Evolutionary conservation across 2,329 filamentous ascomycete genomes (phyloP).

Genomic region (Madurella fahalii): DNA sequence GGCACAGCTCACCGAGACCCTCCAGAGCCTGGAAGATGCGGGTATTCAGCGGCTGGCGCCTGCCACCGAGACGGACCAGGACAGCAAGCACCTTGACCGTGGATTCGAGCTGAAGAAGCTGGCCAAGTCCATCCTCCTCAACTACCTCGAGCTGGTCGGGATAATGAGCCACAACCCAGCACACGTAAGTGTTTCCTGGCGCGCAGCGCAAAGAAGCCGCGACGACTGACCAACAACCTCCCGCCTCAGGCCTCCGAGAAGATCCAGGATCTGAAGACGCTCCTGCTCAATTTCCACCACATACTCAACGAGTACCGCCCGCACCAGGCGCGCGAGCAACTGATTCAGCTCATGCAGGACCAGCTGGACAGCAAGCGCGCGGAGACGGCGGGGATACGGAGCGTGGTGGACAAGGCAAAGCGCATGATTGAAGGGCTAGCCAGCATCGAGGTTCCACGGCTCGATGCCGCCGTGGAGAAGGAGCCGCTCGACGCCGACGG

Average conservation of each 20-base stretch:
- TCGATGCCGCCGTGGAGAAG: conserved; percentile 22
- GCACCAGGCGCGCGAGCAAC: conserved; percentile 83
- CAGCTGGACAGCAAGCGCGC: conserved; percentile 67
- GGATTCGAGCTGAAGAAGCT: conserved; percentile 70
- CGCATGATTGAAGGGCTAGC: conserved; percentile 67
- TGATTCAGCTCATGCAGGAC: conserved; percentile 84
- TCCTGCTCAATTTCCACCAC: conserved; percentile 90
- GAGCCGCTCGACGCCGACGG: conserved; percentile 15
- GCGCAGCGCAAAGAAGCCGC: conserved; percentile 4
- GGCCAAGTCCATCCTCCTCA: conserved; percentile 79
- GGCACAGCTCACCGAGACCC: conserved; percentile 52
- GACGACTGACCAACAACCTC: background rate
- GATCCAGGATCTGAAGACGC: conserved; percentile 69
- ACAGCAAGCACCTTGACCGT: conserved; percentile 57
- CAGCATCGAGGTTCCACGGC: conserved; percentile 40
- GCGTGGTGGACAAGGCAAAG: conserved; percentile 68
- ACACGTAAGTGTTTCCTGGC: conserved; percentile 34
- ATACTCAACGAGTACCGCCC: conserved; percentile 91
- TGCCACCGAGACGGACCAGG: conserved; percentile 38
- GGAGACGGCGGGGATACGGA: conserved; percentile 67
- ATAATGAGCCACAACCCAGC: conserved; percentile 64
- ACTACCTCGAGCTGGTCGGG: conserved; percentile 81
- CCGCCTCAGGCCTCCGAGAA: conserved; percentile 59
- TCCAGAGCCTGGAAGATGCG: conserved; percentile 65
- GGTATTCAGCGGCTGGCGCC: conserved; percentile 62